phyloP scores from a whole-genome alignment of 306 rosid genomes.

The Dryas alaskensis region DNA sequence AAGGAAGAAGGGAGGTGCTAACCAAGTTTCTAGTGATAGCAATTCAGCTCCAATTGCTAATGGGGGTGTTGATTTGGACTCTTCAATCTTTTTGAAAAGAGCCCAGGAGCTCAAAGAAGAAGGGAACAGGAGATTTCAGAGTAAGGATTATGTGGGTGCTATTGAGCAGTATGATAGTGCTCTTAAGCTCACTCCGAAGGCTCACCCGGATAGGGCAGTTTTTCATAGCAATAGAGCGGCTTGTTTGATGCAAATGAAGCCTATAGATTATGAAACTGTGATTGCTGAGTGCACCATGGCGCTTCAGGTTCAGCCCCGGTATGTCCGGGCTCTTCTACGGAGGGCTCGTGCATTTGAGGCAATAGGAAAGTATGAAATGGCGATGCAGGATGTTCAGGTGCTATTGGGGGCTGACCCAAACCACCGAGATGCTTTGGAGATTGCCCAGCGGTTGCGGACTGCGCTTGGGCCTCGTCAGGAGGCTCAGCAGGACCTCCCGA shows the following conservation, averaged over 20 bases:
- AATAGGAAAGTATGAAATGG: conserved; percentile 74
- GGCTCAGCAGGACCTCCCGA: conserved; percentile 92
- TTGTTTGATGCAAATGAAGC: conserved; percentile 96
- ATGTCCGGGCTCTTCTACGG: conserved; percentile 77
- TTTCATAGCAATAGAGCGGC: conserved; percentile 94
- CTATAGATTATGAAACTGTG: conserved; percentile 77
- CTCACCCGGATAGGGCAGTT: conserved; percentile 72
- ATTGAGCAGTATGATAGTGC: conserved; percentile 88
- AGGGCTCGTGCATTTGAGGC: conserved; percentile 89
- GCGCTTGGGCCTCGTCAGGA: conserved; percentile 81
- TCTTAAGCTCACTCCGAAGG: conserved; percentile 73
- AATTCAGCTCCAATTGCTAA: conserved; percentile 45
- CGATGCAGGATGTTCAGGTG: conserved; percentile 79
- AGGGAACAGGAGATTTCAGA: conserved; percentile 79
- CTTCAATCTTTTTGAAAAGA: conserved; percentile 76
- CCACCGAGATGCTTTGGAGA: conserved; percentile 77
- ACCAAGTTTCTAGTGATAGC: conserved; percentile 41
- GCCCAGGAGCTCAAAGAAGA: conserved; percentile 95
- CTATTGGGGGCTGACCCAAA: conserved; percentile 69
- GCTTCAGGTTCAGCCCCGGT: conserved; percentile 81
- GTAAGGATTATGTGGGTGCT: conserved; percentile 82
- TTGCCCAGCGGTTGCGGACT: conserved; percentile 66
- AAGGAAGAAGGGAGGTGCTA: conserved; percentile 79
- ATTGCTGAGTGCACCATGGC: conserved; percentile 92
- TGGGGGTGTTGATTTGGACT: conserved; percentile 69